phyloP scores from a whole-genome alignment of 768 basidiomycete species.

The Leccinum incarnatum region DNA sequence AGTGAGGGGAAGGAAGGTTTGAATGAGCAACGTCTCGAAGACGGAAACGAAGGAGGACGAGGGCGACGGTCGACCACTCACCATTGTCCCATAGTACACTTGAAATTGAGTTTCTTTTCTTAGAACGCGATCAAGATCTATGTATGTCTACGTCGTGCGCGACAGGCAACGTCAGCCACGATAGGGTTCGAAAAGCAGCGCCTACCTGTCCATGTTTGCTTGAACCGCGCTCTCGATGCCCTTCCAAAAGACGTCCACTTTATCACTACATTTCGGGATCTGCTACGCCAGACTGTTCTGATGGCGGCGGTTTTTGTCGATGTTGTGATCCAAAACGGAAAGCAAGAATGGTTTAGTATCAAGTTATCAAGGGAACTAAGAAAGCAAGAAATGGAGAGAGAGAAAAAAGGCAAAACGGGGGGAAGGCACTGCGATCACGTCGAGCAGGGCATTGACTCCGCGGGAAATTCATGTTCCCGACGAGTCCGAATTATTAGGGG shows the following conservation, averaged over 20 bases:
- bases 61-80: constrained; percentile 26
- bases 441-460: no score
- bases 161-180: not conserved
- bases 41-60: not conserved
- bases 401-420: no score
- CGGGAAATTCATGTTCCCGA: no score
- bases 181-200: not conserved
- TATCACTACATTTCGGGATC: constrained; percentile 69
- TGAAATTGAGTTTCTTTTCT: constrained; percentile 73
- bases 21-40: not conserved
- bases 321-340: not conserved
- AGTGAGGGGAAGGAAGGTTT: not conserved
- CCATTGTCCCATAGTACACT: constrained; percentile 85
- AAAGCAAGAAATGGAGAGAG: not conserved
- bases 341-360: not conserved
- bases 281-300: constrained; percentile 66
- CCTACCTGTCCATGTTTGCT: constrained; percentile 69
- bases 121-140: constrained; percentile 72
- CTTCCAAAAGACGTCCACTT: constrained; percentile 78
- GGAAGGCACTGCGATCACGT: no score
- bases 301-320: not conserved
- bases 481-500: no score
- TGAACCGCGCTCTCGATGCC: constrained; percentile 56
- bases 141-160: not conserved
- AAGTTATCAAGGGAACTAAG: not conserved